Evolutionary conservation across 192 early-diverging fungal species (phyloP).

Genomic region (Coemansia sp.): DNA sequence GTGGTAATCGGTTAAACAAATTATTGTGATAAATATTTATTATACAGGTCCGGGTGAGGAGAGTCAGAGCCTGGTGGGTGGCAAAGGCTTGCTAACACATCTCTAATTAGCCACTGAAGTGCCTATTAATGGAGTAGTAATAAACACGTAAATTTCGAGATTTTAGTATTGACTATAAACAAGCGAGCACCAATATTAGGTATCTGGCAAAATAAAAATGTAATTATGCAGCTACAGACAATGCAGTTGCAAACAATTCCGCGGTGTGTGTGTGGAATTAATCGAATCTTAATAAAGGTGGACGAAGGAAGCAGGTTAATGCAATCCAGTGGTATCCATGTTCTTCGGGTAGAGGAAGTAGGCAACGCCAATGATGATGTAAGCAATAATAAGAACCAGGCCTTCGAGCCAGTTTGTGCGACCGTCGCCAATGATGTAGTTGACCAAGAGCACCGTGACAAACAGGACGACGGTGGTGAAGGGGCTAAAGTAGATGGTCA

Average conservation of each 20-base stretch:
- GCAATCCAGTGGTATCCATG: slow-evolving; percentile 15
- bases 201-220: background rate
- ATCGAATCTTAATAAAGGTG: background rate
- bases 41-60: too few species aligned
- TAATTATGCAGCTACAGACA: background rate
- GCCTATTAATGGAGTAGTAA: too few species aligned
- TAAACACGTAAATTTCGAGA: too few species aligned
- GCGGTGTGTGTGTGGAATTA: background rate
- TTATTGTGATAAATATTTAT: too few species aligned
- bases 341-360: slow-evolving; percentile 68
- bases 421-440: slow-evolving; percentile 80
- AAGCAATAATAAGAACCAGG: slow-evolving; percentile 71
- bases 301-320: background rate
- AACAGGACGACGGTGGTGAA: slow-evolving; percentile 83
- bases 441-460: slow-evolving; percentile 71
- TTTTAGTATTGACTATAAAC: background rate
- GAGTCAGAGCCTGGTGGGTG: too few species aligned
- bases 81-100: too few species aligned
- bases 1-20: too few species aligned
- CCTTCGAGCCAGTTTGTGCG: slow-evolving; percentile 92
- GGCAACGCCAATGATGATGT: slow-evolving; percentile 79
- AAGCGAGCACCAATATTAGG: too few species aligned
- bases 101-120: too few species aligned
- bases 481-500: slow-evolving; percentile 78
- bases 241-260: background rate